Evolutionary conservation across 306 rosid species (phyloP), one percentile per base, ranked within the genome.

Genomic region (Quercus bicolor): DNA sequence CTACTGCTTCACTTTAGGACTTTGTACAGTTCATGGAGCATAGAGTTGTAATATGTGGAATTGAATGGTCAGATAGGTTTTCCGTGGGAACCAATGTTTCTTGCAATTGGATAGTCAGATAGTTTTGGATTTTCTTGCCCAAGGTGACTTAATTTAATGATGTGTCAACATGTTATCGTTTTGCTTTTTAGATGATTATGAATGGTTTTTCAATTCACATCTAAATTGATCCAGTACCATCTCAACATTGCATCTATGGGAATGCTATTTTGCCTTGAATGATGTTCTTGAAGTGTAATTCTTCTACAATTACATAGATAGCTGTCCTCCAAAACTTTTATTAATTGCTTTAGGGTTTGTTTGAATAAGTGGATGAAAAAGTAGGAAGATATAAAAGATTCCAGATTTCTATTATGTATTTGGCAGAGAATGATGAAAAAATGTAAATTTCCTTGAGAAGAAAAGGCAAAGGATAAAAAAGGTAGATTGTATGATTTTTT

Each of bases 1-100:
- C 74, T 59, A 20, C 81, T 37, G 23, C 37, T 68, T 59, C 56
- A 14, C 57, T 61, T 56, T 61, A 33, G 66, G 73, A 60, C 37
- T 57, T 43, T 74, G 83, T 74, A 74, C 18, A 78, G 72, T 28
- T 26, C 51, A 53, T 33, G 52, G 72, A 66, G 16, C 43, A 28
- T 34, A 34, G 72, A 9, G 51, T 34, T 33, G 70, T 18, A 19
- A 19, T 34, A 45, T 66, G 70, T 64, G 52, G 37, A 37, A 29
- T 66, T 33, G 52, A 48, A 34, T 34, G 9, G 43, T 15, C 69
- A 26, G 19, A 66, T 34, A 19, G 72, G 21, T 66, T 34, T 9
- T 19, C n/a, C 20, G 20, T n/a, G 26, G 16, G 37, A 33, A 14
- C 72, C 9, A 13, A 0, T 23, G 24, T n/a, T 66, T n/a, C 37